phyloP scores from a whole-genome alignment of 192 early-diverging fungal species.

The Backusella macrospora region DNA sequence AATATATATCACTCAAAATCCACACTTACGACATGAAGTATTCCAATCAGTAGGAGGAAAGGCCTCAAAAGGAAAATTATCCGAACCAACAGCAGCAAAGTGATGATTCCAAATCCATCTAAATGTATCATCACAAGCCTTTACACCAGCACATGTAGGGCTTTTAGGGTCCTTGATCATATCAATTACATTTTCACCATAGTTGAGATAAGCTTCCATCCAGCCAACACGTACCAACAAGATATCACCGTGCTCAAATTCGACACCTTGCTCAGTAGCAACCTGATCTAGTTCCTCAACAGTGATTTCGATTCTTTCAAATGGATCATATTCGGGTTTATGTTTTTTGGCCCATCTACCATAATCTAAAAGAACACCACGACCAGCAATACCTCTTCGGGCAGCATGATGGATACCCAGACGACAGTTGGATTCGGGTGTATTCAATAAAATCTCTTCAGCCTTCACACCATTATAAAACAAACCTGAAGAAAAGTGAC shows the following conservation, averaged over 20 bases:
- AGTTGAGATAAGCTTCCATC: conserved; percentile 19
- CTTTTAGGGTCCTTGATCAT: neutral
- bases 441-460: conserved; percentile 1
- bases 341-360: conserved; percentile 30
- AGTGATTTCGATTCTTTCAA: conserved; percentile 23
- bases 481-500: conserved; percentile 14
- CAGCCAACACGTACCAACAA: conserved; percentile 36
- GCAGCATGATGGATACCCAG: conserved; percentile 42
- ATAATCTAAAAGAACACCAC: conserved; percentile 36
- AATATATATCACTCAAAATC: neutral
- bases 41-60: conserved; percentile 24
- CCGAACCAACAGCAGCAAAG: conserved; percentile 35
- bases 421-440: conserved; percentile 8
- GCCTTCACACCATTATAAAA: conserved; percentile 34
- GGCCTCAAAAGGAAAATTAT: conserved; percentile 29
- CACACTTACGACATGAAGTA: conserved; percentile 30
- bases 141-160: conserved; percentile 26
- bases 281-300: conserved; percentile 31
- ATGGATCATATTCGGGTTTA: conserved; percentile 28
- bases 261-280: conserved; percentile 26
- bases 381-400: conserved; percentile 35
- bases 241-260: conserved; percentile 36
- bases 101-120: conserved; percentile 40
- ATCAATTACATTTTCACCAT: neutral
- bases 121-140: conserved; percentile 37